Evolutionary conservation across 345 rosid genomes (phyloP).

Genomic region (Hypericum perforatum): DNA sequence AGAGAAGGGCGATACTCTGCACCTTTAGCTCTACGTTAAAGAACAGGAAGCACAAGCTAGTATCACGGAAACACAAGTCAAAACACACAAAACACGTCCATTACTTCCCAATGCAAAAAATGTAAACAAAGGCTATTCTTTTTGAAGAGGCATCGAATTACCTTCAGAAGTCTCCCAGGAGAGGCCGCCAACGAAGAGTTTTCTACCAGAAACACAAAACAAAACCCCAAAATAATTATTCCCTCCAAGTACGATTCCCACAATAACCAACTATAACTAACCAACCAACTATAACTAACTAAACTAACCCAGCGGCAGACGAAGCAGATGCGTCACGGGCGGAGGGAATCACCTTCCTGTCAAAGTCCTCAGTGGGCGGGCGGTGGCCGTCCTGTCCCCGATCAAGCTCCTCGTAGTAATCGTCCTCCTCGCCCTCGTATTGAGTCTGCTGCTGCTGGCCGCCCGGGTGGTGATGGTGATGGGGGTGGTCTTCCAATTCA

Average conservation of each 20-base stretch:
- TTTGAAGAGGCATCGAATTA: neutral
- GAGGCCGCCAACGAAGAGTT: constrained; percentile 28
- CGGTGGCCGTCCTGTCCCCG: constrained; percentile 1
- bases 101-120: too few species aligned
- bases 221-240: constrained; percentile 11
- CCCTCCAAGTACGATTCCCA: neutral
- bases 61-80: too few species aligned
- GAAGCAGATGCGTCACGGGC: constrained; percentile 3
- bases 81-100: neutral
- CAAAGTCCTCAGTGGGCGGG: constrained; percentile 7
- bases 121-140: neutral
- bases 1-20: too few species aligned
- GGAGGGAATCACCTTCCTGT: too few species aligned
- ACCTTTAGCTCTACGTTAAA: too few species aligned
- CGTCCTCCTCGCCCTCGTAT: neutral
- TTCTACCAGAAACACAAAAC: constrained; percentile 16
- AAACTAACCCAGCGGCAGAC: constrained; percentile 22
- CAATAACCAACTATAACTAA: neutral
- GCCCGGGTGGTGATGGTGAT: constrained; percentile 6
- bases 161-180: constrained; percentile 28
- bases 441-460: constrained; percentile 1
- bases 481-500: neutral
- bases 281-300: constrained; percentile 3
- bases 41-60: too few species aligned
- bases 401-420: constrained; percentile 2